Conservation (phyloP, 768 basidiomycete genomes). For the Amanita inopinata region DNA sequence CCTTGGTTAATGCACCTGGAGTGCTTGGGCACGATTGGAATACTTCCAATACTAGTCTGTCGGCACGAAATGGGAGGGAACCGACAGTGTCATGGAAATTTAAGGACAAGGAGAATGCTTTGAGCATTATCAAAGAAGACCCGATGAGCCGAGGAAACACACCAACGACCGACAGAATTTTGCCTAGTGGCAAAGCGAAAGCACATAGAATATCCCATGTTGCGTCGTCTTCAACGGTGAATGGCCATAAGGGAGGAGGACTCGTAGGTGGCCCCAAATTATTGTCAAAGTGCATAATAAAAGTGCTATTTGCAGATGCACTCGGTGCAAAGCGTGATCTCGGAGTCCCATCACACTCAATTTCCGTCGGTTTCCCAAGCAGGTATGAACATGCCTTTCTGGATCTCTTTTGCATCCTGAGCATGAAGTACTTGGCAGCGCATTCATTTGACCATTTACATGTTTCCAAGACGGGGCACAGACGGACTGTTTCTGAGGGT, state of each 20-base stretch:
- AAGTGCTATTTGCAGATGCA: background rate
- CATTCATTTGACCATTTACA: background rate
- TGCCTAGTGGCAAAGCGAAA: background rate
- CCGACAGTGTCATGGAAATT: slow-evolving; percentile 11
- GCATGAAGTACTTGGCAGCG: background rate
- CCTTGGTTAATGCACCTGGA: slow-evolving; percentile 22
- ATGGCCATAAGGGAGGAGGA: background rate
- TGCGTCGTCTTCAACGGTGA: slow-evolving; percentile 5
- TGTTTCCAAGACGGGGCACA: too few species aligned
- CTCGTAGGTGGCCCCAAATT: background rate
- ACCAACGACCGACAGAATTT: slow-evolving; percentile 15
- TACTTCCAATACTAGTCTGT: slow-evolving; percentile 14
- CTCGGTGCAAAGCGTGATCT: background rate
- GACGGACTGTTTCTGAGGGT: background rate
- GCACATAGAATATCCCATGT: background rate
- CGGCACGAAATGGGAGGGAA: slow-evolving; percentile 17
- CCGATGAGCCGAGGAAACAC: slow-evolving; percentile 23
- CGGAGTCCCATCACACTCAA: slow-evolving; percentile 2
- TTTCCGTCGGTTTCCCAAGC: background rate
- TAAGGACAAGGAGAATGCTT: slow-evolving; percentile 19
- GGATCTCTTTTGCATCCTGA: background rate
- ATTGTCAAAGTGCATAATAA: background rate
- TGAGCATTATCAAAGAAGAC: slow-evolving; percentile 33
- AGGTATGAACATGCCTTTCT: background rate
- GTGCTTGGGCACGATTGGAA: background rate